Evolutionary conservation across 352 stramenopile species (phyloP), one percentile per base, ranked within the genome.

Genomic region (Saprolegnia parasitica): DNA sequence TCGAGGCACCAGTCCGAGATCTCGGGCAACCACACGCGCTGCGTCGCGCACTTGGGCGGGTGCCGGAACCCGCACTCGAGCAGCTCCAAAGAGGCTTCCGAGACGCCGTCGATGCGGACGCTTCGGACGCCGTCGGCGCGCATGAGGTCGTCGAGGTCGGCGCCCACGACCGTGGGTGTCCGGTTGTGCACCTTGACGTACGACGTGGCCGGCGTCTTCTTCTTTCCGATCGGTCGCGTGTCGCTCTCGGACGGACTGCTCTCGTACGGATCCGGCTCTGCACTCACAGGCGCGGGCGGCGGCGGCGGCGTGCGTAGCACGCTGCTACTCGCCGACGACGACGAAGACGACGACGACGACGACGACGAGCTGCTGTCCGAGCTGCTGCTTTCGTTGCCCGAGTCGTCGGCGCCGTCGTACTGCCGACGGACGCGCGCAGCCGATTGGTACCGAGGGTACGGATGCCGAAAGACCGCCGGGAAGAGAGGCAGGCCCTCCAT

Each of bases 1-100:
- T 94, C 86, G n/a, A 94, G 72, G 70, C 86, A 94, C 86, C 86
- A 94, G 66, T 94, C 86, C 8, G 83, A 88, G 63, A 94, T 92
- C 73, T 94, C 84, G 55, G 84, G 84, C 46, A 94, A 78, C 81
- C 83, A 94, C 37, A 94, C 81, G 35, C 86, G 83, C 66, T 78
- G 58, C 23, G 83, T 78, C 18, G 82, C 78, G 67, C 89, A 91
- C 15, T 81, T 75, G 26, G 71, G 26, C 39, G 86, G 86, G 71
- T 93, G 83, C 40, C 86, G 80, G 32, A 91, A 93, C 16, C 83
- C 80, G 52, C 86, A 93, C 50, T 93, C 86, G 74, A 90, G 77
- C 65, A 91, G 65, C 35, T 93, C 91, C 5, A 93, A 72, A 49
- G 91, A 15, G 42, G 42, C 78, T 42, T 93, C 86, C 23, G 75